Evolutionary conservation across 495 filamentous ascomycete species (phyloP).

Genomic region (Talaromyces nanjingensis): DNA sequence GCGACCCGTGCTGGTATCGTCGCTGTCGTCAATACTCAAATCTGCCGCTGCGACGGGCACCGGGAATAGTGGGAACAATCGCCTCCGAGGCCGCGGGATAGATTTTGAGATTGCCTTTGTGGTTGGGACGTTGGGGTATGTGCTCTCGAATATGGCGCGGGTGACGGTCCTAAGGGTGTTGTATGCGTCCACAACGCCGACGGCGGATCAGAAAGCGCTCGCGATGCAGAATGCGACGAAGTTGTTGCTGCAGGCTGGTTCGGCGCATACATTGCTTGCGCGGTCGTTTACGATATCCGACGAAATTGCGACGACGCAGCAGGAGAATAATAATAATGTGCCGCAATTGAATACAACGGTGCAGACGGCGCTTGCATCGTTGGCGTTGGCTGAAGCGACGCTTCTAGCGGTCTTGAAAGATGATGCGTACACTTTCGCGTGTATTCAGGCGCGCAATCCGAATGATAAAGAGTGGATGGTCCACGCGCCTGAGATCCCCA

Average conservation of each 20-base stretch:
- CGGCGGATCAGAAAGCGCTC: slow-evolving; percentile 54
- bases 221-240: slow-evolving; percentile 71
- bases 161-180: slow-evolving; percentile 42
- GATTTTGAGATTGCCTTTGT: slow-evolving; percentile 78
- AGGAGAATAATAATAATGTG: not conserved
- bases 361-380: slow-evolving; percentile 61
- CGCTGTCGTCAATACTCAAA: slow-evolving; percentile 35
- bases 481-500: slow-evolving; percentile 73
- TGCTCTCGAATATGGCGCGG: slow-evolving; percentile 64
- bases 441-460: slow-evolving; percentile 67
- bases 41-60: slow-evolving; percentile 14
- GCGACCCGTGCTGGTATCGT: slow-evolving; percentile 64
- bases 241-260: slow-evolving; percentile 67
- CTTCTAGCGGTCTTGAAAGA: slow-evolving; percentile 86
- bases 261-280: slow-evolving; percentile 66
- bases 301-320: not conserved
- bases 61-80: slow-evolving; percentile 38
- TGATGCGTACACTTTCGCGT: slow-evolving; percentile 78
- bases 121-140: slow-evolving; percentile 68
- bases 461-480: slow-evolving; percentile 92
- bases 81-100: slow-evolving; percentile 63
- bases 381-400: slow-evolving; percentile 82
- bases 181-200: slow-evolving; percentile 54
- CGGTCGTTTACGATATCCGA: not conserved
- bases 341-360: slow-evolving; percentile 21